A percentile compares a stretch with the other conserved stretches of the same genome.
These are phyloP conservation scores for Bolboschoenoplectus hybrid DNA, from an alignment of 202 grass and related monocot genomes.

Conservation along the genomic window DNA sequence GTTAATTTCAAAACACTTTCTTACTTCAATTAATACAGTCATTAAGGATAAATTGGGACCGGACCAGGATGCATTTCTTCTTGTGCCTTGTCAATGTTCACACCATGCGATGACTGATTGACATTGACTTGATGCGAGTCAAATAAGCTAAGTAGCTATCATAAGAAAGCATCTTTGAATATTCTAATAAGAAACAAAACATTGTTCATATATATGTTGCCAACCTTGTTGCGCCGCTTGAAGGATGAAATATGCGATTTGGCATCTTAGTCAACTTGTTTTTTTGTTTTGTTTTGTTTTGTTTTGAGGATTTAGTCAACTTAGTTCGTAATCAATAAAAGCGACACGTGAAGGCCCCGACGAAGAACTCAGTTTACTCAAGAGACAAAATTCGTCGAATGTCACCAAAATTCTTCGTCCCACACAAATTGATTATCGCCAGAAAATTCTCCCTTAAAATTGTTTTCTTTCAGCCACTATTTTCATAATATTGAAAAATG, in stretches of 20 bases:
- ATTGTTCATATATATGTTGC: neutral
- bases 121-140: neutral
- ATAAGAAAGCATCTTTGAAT: conserved; percentile 21
- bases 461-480: neutral
- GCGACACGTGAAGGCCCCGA: neutral
- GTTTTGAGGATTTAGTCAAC: neutral
- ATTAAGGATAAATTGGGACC: neutral
- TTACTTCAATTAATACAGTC: neutral
- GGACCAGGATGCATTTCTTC: neutral
- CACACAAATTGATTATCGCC: neutral
- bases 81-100: neutral
- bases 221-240: neutral
- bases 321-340: neutral
- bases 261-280: neutral
- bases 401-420: neutral
- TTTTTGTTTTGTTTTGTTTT: no score
- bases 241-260: conserved; percentile 30
- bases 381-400: neutral
- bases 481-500: neutral
- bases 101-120: conserved; percentile 25
- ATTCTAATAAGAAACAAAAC: neutral
- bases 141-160: conserved; percentile 9
- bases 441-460: neutral
- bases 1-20: neutral
- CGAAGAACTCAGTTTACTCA: neutral